phyloP scores from a whole-genome alignment of 2,329 filamentous ascomycete species.

The Microthyrium microscopicum region DNA sequence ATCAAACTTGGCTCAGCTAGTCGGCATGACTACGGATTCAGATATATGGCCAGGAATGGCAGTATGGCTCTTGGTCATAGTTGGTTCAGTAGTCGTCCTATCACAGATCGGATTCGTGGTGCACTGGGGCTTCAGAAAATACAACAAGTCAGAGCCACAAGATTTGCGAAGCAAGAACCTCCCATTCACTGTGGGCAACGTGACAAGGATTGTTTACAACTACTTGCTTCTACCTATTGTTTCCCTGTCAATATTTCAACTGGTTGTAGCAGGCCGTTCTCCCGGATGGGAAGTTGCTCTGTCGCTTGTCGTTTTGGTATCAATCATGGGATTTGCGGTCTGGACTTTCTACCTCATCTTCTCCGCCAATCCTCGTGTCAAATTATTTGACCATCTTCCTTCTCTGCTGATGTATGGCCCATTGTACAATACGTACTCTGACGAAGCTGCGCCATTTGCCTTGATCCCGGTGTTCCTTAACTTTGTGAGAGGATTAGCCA shows the following conservation, averaged over 20 bases:
- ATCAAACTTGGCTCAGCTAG: slow-evolving; percentile 59
- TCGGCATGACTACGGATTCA: slow-evolving; percentile 57
- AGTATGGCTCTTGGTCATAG: slow-evolving; percentile 69
- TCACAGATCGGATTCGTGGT: slow-evolving; percentile 61
- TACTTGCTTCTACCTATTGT: slow-evolving; percentile 82
- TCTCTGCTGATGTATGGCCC: slow-evolving; percentile 83
- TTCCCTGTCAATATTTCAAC: slow-evolving; percentile 75
- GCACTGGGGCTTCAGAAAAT: slow-evolving; percentile 58
- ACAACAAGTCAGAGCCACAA: slow-evolving; percentile 61
- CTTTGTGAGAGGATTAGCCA: slow-evolving; percentile 71
- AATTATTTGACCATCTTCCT: slow-evolving; percentile 82
- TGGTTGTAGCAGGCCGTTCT: slow-evolving; percentile 57
- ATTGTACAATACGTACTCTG: slow-evolving; percentile 92
- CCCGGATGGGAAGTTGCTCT: slow-evolving; percentile 55
- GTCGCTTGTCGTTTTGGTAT: slow-evolving; percentile 56
- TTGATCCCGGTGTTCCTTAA: slow-evolving; percentile 74
- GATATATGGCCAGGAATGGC: slow-evolving; percentile 95
- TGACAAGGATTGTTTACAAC: slow-evolving; percentile 73
- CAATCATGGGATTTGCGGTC: slow-evolving; percentile 54
- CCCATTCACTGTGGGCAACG: slow-evolving; percentile 48
- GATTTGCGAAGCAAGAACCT: slow-evolving; percentile 83
- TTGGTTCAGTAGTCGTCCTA: slow-evolving; percentile 48
- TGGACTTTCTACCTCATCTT: slow-evolving; percentile 75
- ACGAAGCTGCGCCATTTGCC: slow-evolving; percentile 80
- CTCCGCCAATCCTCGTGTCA: slow-evolving; percentile 63